Evolutionary conservation across 352 stramenopile genomes (phyloP), one percentile per base, ranked within the genome.

Genomic region (Plasmopara halstedii): DNA sequence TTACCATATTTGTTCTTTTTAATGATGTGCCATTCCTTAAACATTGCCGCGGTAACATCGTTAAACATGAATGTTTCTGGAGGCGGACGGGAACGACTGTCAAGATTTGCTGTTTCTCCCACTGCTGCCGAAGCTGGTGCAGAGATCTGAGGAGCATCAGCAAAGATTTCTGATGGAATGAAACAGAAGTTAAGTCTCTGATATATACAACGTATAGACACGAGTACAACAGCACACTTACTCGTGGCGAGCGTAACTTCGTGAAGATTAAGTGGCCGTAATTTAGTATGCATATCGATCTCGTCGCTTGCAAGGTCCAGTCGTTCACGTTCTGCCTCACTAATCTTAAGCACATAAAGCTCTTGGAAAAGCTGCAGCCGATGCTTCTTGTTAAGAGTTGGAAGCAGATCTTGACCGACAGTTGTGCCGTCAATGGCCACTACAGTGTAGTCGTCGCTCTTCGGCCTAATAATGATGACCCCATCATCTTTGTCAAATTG

Each of bases 1-100:
- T 92, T 92, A 63, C 83, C 81, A 49, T 88, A 94, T 54, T 94
- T 94, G 71, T 94, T 94, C 54, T 91, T 94, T 64, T 94, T 94
- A 50, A 90, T 87, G 31, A 94, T 73, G 25, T 83, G 83, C 83
- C 83, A 94, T 53, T 94, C 83, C 56, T 94, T 92, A 62, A 91
- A 94, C 79, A 91, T 92, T 4, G 75, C 83, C 2, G 80, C 83
- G 17, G 80, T 94, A 42, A 94, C 80, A 57, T 94, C 83, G 62
- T 94, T 94, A 47, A 91, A 94, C 83, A 94, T 94, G 58, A 94
- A 94, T 25, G 82, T 94, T 49, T 90, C 78, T 1, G 82, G 82
- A 22, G 77, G 79, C 9, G 82, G 82, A 17, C 82, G 82, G 10
- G 68, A 60, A 23, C 80, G 76, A 25, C 68, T 80, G 43, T 89